Conservation (phyloP, 495 filamentous ascomycete species). For the Cetradonia linearis region DNA sequence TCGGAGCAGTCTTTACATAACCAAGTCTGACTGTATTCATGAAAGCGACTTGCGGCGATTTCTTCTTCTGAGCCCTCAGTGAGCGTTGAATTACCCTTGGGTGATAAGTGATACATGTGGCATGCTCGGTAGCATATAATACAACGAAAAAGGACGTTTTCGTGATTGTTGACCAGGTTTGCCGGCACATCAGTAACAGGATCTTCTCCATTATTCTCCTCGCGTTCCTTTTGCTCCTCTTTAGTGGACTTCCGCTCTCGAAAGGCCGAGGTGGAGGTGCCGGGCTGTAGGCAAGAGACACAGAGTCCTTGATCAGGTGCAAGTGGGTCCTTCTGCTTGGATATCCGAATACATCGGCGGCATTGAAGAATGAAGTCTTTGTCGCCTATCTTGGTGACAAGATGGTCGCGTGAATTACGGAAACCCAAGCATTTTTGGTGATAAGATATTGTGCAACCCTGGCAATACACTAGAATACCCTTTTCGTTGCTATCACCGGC, state of each 20-base stretch:
- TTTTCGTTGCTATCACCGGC: conserved; percentile 43
- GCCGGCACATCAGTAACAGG: conserved; percentile 55
- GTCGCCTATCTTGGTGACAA: conserved; percentile 80
- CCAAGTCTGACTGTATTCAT: conserved; percentile 59
- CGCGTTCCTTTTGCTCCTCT: conserved; percentile 71
- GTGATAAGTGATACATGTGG: conserved; percentile 72
- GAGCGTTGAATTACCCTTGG: conserved; percentile 35
- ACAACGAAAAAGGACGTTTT: conserved; percentile 78
- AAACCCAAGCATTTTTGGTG: conserved; percentile 73
- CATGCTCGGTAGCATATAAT: conserved; percentile 62
- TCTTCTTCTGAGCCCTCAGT: conserved; percentile 28
- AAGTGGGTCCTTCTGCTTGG: conserved; percentile 53
- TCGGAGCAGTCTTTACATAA: conserved; percentile 62
- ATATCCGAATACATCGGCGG: conserved; percentile 62
- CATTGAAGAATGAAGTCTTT: conserved; percentile 84
- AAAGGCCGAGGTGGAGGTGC: conserved; percentile 59
- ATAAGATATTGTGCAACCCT: conserved; percentile 76
- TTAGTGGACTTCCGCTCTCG: conserved; percentile 54
- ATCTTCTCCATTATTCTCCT: conserved; percentile 67
- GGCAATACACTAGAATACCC: conserved; percentile 67
- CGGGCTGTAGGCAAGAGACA: conserved; percentile 50
- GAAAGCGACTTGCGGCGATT: conserved; percentile 39
- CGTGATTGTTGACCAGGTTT: conserved; percentile 57
- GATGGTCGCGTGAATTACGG: conserved; percentile 65
- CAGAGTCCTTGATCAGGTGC: conserved; percentile 64